Evolutionary conservation across 129 eudicot species (phyloP).

Genomic region (Sambucus nigra): DNA sequence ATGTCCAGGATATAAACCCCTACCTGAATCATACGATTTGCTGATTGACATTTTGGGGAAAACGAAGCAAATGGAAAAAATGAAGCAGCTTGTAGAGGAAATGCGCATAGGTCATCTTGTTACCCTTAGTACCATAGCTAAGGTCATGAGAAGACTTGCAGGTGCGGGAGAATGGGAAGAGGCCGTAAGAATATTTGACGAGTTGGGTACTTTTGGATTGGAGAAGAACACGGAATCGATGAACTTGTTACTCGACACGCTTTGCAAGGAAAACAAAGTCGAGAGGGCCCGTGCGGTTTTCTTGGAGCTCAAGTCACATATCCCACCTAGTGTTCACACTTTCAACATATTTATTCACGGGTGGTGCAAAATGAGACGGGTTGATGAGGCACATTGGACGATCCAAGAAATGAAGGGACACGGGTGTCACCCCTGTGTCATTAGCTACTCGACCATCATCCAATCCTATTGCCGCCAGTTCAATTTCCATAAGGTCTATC

Average conservation of each 20-base stretch:
- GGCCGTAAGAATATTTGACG: slow-evolving; percentile 53
- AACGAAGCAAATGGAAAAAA: slow-evolving; percentile 55
- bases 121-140: slow-evolving; percentile 42
- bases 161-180: slow-evolving; percentile 76
- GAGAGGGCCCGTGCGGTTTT: slow-evolving; percentile 75
- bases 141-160: slow-evolving; percentile 70
- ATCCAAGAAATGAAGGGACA: slow-evolving; percentile 87
- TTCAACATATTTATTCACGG: slow-evolving; percentile 80
- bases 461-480: slow-evolving; percentile 51
- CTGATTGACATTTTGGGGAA: slow-evolving; percentile 83
- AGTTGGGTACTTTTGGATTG: slow-evolving; percentile 48
- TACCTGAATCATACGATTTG: slow-evolving; percentile 37
- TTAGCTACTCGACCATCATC: slow-evolving; percentile 70
- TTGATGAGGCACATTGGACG: slow-evolving; percentile 89
- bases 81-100: slow-evolving; percentile 48
- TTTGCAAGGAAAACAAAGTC: slow-evolving; percentile 69
- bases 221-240: slow-evolving; percentile 68
- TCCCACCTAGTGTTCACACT: slow-evolving; percentile 56
- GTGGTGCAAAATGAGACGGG: slow-evolving; percentile 87
- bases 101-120: slow-evolving; percentile 34
- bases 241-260: slow-evolving; percentile 80
- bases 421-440: slow-evolving; percentile 64
- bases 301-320: slow-evolving; percentile 51
- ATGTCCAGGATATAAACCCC: slow-evolving; percentile 33
- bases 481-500: slow-evolving; percentile 41